These are phyloP conservation scores for Pyrrhoderma lamaoense DNA, from an alignment of 1,284 basidiomycete species.

Conservation along the genomic window DNA sequence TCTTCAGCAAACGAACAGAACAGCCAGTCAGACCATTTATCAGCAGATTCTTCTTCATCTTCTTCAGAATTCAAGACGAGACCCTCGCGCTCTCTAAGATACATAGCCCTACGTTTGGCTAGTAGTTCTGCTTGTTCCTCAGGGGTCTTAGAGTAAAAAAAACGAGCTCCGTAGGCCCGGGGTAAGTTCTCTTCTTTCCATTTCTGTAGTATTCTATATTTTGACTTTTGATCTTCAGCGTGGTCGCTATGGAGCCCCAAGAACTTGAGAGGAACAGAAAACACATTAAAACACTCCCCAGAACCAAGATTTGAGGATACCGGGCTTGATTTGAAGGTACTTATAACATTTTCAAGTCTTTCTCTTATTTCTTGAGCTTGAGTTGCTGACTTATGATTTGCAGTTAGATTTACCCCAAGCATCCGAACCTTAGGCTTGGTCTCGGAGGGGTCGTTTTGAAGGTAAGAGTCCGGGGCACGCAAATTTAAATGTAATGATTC, in stretches of 20 bases:
- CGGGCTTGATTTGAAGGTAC: constrained; percentile 5
- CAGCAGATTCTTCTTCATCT: constrained; percentile 13
- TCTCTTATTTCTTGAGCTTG: constrained; percentile 2
- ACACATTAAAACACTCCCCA: neutral
- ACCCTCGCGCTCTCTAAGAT: constrained; percentile 20
- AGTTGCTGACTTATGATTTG: constrained; percentile 6
- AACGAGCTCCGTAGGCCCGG: neutral
- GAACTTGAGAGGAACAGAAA: neutral
- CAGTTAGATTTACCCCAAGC: constrained; percentile 4
- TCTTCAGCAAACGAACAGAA: constrained; percentile 20
- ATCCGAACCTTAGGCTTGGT: neutral
- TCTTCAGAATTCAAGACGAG: too few relatives aligned
- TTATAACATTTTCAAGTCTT: neutral
- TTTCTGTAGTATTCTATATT: neutral
- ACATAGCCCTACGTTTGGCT: neutral
- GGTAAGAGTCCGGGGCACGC: neutral
- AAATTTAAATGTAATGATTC: constrained; percentile 12
- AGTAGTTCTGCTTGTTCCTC: neutral
- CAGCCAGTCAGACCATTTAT: neutral
- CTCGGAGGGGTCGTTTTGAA: neutral
- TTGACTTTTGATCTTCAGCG: constrained; percentile 11
- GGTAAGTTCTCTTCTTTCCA: constrained; percentile 1
- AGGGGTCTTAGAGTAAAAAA: neutral
- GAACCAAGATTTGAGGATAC: neutral
- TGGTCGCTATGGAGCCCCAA: constrained; percentile 8